Base-by-base conservation (phyloP, 176 grass and related monocot species). In the Ensete glaucum region DNA sequence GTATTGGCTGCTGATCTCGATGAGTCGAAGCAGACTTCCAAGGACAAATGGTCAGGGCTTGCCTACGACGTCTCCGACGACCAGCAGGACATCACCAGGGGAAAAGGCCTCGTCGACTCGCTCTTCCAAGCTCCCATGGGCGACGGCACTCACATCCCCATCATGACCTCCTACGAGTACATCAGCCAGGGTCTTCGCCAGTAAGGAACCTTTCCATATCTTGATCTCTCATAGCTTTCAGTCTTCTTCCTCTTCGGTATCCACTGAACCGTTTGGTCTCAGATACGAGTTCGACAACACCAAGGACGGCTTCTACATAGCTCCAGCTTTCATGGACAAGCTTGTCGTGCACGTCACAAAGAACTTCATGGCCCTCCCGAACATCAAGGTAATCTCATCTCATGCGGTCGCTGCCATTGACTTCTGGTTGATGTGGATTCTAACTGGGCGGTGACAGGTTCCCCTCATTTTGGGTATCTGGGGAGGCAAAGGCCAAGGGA, bases 251-350 rank as follows among this genome's bases (percentile, higher is more conserved):
- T 43, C 34, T 4, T 43, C 34, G 34, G 34, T 43, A 43, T 43
- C 34, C 34, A 43, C 34, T 43, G 34, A 43, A 43, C 34, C 34
- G 34, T 6, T 64, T 20, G 23, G 9, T 17, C 13, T 43, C 56
- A 76, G 60, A n/a, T 77, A 77, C 59, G 53, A 10, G 11, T 11
- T 77, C 16, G 75, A 77, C 75, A 77, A 77, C 60, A 77, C 75
- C 75, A 52, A 51, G 26, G 77, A 70, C 58, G 77, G 77, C 25
- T 59, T 79, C 53, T 79, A 79, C 77, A 79, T 79, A 4, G 77
- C 77, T 65, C 77, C 77, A 6, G 66, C 77, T 13, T 79, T 79
- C 77, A 79, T 79, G 77, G 77, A 79, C 65, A 79, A 79, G 77
- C 53, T 79, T 11, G 25, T 70, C n/a, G 77, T 79, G 34, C 77